Base-by-base conservation (phyloP, 768 basidiomycete species). In the Panaeolus cyanescens region DNA sequence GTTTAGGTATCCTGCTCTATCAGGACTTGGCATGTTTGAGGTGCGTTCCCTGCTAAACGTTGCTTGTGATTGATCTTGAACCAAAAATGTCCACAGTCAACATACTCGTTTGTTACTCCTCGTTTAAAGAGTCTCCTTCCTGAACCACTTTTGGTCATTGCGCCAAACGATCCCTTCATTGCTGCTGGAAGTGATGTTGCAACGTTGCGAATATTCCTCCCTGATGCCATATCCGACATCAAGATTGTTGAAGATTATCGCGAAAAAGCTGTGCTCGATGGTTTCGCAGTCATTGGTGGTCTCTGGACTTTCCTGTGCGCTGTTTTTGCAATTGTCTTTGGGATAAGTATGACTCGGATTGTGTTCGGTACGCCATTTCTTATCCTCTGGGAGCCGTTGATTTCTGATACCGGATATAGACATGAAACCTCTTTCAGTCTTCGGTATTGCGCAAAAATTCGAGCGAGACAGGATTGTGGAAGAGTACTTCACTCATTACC, bases 301-400 rank as follows among this genome's bases (percentile, higher is more conserved):
- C 50, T 72, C n/a, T 70, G 67, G 65, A 58, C 68, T 2, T 66
- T 63, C 36, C n/a, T 71, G 3, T 61, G 62, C 37, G 70, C 66
- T 1, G 33, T 70, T 1, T 70, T 72, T 33, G 56, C 62, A 4
- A 39, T 64, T 5, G 13, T 70, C 3, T 71, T 71, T 50, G 71
- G 71, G 28, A 59, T 39, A 8, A 60, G 62, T 5, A 32, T 70
- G 4, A 45, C 68, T 53, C 60, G 60, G 20, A 42, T 66, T 28
- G n/a, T 71, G 15, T 65, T 62, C 12, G 63, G 71, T 71, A n/a
- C n/a, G n/a, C n/a, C n/a, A n/a, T n/a, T n/a, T n/a, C n/a, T n/a
- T n/a, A n/a, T n/a, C n/a, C n/a, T n/a, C n/a, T n/a, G n/a, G n/a
- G n/a, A n/a, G n/a, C n/a, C n/a, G n/a, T n/a, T n/a, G n/a, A n/a